Base-by-base conservation (phyloP, 192 early-diverging fungal genomes). In the Entomortierella lignicola region DNA sequence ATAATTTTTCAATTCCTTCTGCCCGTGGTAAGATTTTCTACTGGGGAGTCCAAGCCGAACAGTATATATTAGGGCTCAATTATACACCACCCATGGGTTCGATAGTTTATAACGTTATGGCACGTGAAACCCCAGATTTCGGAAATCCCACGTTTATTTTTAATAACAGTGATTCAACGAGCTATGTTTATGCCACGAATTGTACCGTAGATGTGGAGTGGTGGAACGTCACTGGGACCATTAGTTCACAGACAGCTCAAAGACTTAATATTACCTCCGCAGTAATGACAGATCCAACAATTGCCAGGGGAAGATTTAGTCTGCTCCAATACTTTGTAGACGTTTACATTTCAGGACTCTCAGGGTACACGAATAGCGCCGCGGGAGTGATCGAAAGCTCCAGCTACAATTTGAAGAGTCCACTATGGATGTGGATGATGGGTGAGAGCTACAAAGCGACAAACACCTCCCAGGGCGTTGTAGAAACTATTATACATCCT, bases 401-500 rank as follows among this genome's bases (percentile, higher is more conserved):
- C 2, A 20, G 44, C 12, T 47, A 47, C 44, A 47, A 47, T 15
- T 15, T 47, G 44, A 47, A 47, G 20, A 47, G 44, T 47, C 44
- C 44, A 47, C 44, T 47, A 4, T 47, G 44, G 44, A 47, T 47
- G 44, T 47, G 44, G 44, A 47, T 47, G 44, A 47, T 47, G 44
- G 44, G 44, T 15, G 15, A 47, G 15, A 20, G 44, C 3, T 47
- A 47, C 17, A 2, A 3, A 47, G 2, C 20, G 20, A 47, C 15
- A 20, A 47, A 47, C 15, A 47, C 12, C 44, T 12, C 12, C 20
- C 15, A 13, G 13, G 39, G 13, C 6, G 39, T 47, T 12, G 2
- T 47, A 4, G 15, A 47, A 4, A 47, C 12, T 15, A 47, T 47
- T 47, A 47, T 47, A 20, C 44, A 47, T 15, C 44, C 44, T 3